These are phyloP conservation scores for Phaseolus lunatus DNA, from an alignment of 306 rosid species.

Conservation along the genomic window DNA sequence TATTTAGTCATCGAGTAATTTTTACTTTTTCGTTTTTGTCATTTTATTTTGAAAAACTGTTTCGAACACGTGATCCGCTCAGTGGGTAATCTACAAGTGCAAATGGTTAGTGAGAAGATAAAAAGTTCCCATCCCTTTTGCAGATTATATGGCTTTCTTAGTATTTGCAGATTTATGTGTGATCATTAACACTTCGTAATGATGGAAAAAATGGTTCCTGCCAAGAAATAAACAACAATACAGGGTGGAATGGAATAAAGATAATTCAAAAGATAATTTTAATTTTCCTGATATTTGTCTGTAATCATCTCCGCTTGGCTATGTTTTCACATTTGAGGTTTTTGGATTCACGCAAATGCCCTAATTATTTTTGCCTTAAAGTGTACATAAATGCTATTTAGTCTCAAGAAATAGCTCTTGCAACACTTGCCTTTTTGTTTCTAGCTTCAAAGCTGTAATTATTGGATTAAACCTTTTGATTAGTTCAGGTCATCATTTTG, in stretches of 20 bases:
- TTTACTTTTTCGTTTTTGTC: not conserved
- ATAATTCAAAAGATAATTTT: not conserved
- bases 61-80: constrained; percentile 16
- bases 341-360: constrained; percentile 23
- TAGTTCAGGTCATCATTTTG: constrained; percentile 27
- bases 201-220: constrained; percentile 17
- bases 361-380: constrained; percentile 19
- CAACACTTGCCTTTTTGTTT: constrained; percentile 18
- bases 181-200: constrained; percentile 23
- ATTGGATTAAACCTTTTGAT: constrained; percentile 20
- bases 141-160: constrained; percentile 35
- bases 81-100: not conserved
- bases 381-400: not conserved
- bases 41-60: not conserved
- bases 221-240: constrained; percentile 5
- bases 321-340: constrained; percentile 22
- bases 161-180: constrained; percentile 17
- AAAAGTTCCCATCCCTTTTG: constrained; percentile 9
- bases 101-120: constrained; percentile 7
- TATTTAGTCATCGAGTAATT: not conserved
- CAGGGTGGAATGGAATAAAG: constrained; percentile 22
- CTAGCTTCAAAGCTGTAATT: constrained; percentile 23
- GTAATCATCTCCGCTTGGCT: constrained; percentile 2
- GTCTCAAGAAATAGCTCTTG: constrained; percentile 18
- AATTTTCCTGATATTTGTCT: not conserved